These are phyloP conservation scores for Paecilomyces dactylethromorphus DNA, from an alignment of 2,329 filamentous ascomycete genomes.

Conservation along the genomic window DNA sequence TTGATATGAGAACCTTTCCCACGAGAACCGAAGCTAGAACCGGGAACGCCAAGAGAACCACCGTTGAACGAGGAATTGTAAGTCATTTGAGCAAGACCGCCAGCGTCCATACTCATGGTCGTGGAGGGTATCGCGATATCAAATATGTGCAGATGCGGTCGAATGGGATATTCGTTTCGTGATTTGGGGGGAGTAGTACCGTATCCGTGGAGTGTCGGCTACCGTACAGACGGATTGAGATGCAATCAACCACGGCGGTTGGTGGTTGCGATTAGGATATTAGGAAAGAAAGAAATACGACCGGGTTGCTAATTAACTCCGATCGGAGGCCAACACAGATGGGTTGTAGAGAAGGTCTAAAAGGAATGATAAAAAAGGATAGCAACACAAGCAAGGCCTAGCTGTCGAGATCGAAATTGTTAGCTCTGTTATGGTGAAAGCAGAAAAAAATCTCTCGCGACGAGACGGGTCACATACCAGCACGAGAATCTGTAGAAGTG, in stretches of 20 bases:
- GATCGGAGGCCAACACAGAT: neutral
- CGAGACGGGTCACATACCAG: neutral
- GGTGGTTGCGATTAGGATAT: neutral
- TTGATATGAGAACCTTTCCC: conserved; percentile 82
- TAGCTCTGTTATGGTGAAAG: neutral
- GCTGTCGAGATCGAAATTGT: neutral
- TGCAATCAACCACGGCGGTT: neutral
- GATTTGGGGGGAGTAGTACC: neutral
- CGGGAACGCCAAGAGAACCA: conserved; percentile 64
- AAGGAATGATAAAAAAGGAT: conserved; percentile 6
- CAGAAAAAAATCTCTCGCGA: neutral
- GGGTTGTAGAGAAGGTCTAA: neutral
- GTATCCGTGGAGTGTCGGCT: neutral
- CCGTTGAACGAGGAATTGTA: conserved; percentile 69
- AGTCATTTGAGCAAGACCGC: conserved; percentile 99
- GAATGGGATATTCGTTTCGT: neutral
- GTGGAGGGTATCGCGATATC: conserved; percentile 15
- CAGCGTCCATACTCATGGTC: conserved; percentile 68
- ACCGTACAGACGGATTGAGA: neutral
- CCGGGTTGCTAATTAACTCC: neutral
- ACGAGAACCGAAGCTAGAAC: conserved; percentile 77
- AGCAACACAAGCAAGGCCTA: neutral
- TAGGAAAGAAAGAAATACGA: neutral
- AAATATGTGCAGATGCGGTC: conserved; percentile 11
- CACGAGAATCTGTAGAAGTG: conserved; percentile 1